Conservation (phyloP, 768 basidiomycete genomes). For the Mycena metata region DNA sequence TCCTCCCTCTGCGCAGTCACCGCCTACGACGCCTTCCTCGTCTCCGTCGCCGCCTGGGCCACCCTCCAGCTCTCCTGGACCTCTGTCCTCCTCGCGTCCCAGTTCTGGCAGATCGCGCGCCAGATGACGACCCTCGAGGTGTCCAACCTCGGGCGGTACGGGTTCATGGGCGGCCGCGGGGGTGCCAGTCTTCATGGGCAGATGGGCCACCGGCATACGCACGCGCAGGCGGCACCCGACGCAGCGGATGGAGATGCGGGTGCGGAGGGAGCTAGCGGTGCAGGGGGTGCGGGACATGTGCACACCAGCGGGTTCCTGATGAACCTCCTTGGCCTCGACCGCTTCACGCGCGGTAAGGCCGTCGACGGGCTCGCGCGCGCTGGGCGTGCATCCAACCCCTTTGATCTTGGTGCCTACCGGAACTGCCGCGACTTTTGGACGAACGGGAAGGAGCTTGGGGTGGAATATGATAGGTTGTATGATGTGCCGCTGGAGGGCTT, state of each 20-base stretch:
- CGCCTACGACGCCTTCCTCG: constrained; percentile 84
- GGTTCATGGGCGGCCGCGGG: constrained; percentile 96
- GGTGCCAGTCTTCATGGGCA: constrained; percentile 76
- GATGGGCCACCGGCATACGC: constrained; percentile 82
- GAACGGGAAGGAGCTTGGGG: constrained; percentile 84
- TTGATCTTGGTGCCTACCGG: constrained; percentile 81
- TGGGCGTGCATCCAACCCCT: constrained; percentile 87
- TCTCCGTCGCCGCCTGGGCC: constrained; percentile 86
- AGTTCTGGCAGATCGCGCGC: constrained; percentile 91
- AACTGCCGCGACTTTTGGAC: constrained; percentile 98
- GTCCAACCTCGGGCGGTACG: constrained; percentile 93
- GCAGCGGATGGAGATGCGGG: constrained; percentile 64
- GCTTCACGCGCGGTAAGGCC: constrained; percentile 93
- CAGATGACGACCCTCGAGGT: constrained; percentile 99
- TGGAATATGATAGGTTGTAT: constrained; percentile 92
- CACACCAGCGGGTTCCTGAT: constrained; percentile 82
- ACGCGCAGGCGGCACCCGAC: constrained; percentile 42
- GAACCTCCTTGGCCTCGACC: constrained; percentile 92
- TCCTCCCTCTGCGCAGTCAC: constrained; percentile 77
- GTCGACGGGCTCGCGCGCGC: constrained; percentile 88
- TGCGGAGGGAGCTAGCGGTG: constrained; percentile 54
- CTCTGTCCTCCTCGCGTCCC: constrained; percentile 83
- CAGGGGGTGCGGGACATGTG: constrained; percentile 59
- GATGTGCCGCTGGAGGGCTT: constrained; percentile 92
- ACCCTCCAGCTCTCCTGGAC: constrained; percentile 98